phyloP scores from a whole-genome alignment of 1,139 yeast genomes.

The Candida sanyaensis region DNA sequence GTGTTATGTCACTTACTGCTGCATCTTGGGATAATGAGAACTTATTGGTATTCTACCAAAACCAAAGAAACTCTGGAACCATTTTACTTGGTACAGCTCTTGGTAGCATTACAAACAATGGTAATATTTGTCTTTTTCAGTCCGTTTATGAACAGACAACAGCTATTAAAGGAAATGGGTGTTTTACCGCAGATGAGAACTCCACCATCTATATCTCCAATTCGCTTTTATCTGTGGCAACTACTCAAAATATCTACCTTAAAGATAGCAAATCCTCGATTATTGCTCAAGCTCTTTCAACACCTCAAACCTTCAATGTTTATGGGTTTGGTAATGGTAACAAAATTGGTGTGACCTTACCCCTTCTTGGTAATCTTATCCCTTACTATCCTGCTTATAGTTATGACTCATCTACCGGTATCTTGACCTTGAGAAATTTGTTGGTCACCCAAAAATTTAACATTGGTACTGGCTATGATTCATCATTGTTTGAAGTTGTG shows the following conservation, averaged over 20 bases:
- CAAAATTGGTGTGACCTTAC: constrained; percentile 22
- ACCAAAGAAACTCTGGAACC: constrained; percentile 19
- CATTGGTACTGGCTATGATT: too few species aligned
- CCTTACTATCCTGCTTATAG: constrained; percentile 9
- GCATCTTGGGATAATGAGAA: constrained; percentile 28
- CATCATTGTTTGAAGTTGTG: too few species aligned
- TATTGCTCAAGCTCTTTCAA: constrained; percentile 20
- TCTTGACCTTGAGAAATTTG: constrained; percentile 21
- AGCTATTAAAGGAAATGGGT: constrained; percentile 28
- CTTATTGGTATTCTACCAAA: constrained; percentile 25
- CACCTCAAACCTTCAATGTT: constrained; percentile 25
- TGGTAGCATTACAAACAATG: constrained; percentile 25
- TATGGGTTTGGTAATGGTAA: constrained; percentile 36
- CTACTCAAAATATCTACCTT: constrained; percentile 26
- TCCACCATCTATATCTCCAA: constrained; percentile 24
- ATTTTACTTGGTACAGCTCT: constrained; percentile 24
- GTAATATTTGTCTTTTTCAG: constrained; percentile 31
- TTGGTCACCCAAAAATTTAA: too few species aligned
- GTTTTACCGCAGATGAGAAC: constrained; percentile 24
- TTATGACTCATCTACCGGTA: constrained; percentile 21
- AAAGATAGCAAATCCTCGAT: constrained; percentile 20
- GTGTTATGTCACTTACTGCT: constrained; percentile 22
- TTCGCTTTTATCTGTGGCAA: constrained; percentile 15
- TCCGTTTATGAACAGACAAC: constrained; percentile 26
- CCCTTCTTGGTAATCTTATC: constrained; percentile 14